Conservation (phyloP, 108 stramenopile genomes). For the Cylindrotheca fusiformis region DNA sequence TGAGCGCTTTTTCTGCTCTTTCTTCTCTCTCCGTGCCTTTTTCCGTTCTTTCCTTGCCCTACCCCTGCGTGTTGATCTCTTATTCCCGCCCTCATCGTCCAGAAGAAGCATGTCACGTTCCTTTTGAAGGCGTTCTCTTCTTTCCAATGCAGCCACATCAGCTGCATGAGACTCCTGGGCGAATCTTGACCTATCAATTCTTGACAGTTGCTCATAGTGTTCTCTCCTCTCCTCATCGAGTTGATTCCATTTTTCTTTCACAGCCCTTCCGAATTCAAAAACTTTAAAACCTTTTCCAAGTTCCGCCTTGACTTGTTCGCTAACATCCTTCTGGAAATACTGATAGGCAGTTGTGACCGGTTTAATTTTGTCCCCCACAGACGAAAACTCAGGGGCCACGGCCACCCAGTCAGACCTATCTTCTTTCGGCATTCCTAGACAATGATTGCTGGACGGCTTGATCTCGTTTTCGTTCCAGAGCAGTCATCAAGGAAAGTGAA, state of each 20-base stretch:
- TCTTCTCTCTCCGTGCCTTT: slow-evolving; percentile 34
- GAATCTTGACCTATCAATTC: slow-evolving; percentile 54
- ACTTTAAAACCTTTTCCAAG: slow-evolving; percentile 53
- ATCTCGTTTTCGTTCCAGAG: too few relatives aligned
- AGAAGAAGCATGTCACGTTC: slow-evolving; percentile 56
- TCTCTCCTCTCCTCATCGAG: slow-evolving; percentile 31
- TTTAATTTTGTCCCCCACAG: slow-evolving; percentile 35
- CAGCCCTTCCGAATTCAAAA: slow-evolving; percentile 48
- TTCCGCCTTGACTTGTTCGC: slow-evolving; percentile 51
- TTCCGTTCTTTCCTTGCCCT: slow-evolving; percentile 47
- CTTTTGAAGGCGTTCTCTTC: slow-evolving; percentile 39
- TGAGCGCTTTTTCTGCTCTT: slow-evolving; percentile 25
- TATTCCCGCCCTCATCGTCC: slow-evolving; percentile 43
- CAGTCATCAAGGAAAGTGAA: neutral
- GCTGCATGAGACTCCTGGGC: slow-evolving; percentile 67
- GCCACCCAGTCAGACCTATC: slow-evolving; percentile 84
- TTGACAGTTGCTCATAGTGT: slow-evolving; percentile 58
- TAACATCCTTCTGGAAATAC: slow-evolving; percentile 65
- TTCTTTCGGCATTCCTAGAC: slow-evolving; percentile 70
- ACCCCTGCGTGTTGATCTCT: slow-evolving; percentile 39
- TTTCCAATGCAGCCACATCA: slow-evolving; percentile 67
- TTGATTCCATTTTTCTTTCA: slow-evolving; percentile 62
- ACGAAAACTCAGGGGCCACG: slow-evolving; percentile 67
- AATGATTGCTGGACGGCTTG: too few relatives aligned
- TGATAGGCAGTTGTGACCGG: slow-evolving; percentile 66